Evolutionary conservation across 169 alveolate species (phyloP), one percentile per base, ranked within the genome.

Genomic region (Plasmodium berghei): DNA sequence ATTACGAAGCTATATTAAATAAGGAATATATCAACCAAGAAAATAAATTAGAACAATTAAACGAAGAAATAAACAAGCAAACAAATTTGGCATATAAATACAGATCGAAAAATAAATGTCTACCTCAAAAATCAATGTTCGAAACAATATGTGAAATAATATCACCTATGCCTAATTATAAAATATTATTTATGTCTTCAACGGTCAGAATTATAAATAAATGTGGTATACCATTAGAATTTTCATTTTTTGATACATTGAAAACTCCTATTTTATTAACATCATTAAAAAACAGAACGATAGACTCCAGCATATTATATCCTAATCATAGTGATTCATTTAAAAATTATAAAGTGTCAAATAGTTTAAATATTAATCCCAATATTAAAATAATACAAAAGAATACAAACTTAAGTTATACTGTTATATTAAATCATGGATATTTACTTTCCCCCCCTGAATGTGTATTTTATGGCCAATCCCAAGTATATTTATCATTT

Each of bases 81-180:
- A 71, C 88, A 26, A 34, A 74, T 85, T 22, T 54, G 42, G 70
- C 72, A 52, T 20, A 62, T 58, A 64, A 34, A 42, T 59, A 63
- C 42, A 55, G 86, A 64, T 26, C 61, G 48, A 71, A 56, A 52
- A 71, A 77, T 55, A 71, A 89, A 48, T 70, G 42, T 45, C 40
- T 71, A 12, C 85, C 93, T 0, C 86, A 42, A 70, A 74, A 80
- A n/a, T 26, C 89, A 1, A 52, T 89, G 58, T 49, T 64, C 28
- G 92, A 92, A 55, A 55, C 92, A 26, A 88, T 95, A 6, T 94
- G 97, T 77, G 95, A 94, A 80, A 96, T 95, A 28, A 72, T 92
- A 80, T 91, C 95, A 8, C 97, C 97, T 14, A 95, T 94, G 71
- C 96, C 97, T 12, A 93, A 96, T 56, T 95, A 93, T 88, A 95